A percentile compares a stretch with the other conserved stretches of the same genome.
Evolutionary conservation across 148 eudicot species (phyloP).

Genomic region (Silene latifolia): DNA sequence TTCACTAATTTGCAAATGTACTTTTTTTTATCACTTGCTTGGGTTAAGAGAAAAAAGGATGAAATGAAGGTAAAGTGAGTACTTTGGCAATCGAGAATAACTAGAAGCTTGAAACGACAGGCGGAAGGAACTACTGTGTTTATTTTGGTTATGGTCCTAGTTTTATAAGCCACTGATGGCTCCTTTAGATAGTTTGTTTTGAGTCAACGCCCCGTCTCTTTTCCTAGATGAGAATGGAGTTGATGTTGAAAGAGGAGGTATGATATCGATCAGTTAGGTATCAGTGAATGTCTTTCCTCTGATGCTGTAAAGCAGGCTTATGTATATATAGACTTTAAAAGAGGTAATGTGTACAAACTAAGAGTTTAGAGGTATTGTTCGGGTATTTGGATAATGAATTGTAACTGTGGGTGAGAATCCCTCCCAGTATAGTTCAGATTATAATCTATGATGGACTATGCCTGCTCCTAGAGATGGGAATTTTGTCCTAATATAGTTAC

Average conservation of each 20-base stretch:
- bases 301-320: too few relatives aligned
- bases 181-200: too few relatives aligned
- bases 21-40: not conserved
- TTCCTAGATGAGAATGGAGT: too few relatives aligned
- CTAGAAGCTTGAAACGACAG: not conserved
- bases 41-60: not conserved
- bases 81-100: not conserved
- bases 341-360: not conserved
- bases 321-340: not conserved
- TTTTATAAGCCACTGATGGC: not conserved
- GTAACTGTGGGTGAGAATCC: not conserved
- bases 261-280: too few relatives aligned
- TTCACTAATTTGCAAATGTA: not conserved
- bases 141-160: not conserved
- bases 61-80: not conserved
- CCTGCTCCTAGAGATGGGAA: too few relatives aligned
- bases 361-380: not conserved
- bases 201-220: too few relatives aligned
- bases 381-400: not conserved
- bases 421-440: not conserved
- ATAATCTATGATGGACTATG: not conserved
- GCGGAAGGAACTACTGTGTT: not conserved
- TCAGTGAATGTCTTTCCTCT: too few relatives aligned
- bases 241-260: not conserved
- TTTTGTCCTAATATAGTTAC: too few relatives aligned